Base-by-base conservation (phyloP, 495 filamentous ascomycete genomes). In the Parachaetomium inaequale region DNA sequence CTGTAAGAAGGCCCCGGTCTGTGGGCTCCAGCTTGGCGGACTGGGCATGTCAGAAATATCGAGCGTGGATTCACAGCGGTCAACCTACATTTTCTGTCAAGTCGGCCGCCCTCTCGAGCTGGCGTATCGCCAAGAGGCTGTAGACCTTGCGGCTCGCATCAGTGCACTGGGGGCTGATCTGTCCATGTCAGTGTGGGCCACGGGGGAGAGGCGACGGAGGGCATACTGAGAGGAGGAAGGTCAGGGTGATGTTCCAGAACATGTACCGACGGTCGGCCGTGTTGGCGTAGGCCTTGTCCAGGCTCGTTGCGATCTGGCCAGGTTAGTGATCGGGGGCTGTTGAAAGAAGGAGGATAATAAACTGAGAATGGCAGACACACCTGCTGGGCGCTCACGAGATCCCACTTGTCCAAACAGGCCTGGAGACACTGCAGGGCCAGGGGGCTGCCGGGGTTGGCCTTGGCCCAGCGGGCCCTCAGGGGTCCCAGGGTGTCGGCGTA, bases 381-480 rank as follows among this genome's bases (percentile, higher is more conserved):
- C 72, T 79, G 77, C 62, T 81, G 79, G 19, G 79, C 78, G 65
- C 75, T 78, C 52, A 75, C 74, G 58, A 79, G 76, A 53, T 81
- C 79, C 64, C 74, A 78, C 42, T 74, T 67, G 63, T 72, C 73
- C 43, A 81, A 63, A 59, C 79, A 81, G 7, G 72, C 57, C 55
- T 78, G 72, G 12, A 81, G 70, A 50, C 75, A 81, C 34, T 69
- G 67, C 3, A 69, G 51, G 6, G 73, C 68, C 19, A 68, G 54
- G 28, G 65, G 70, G 59, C 74, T 77, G 60, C 73, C 76, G 26
- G 78, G 75, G 36, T 73, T 63, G 25, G 74, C 74, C 66, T 81
- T 81, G 32, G 73, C 76, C 62, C 78, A 71, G 38, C 74, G 69
- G 23, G 63, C 66, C 15, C 78, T 72, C 45, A 81, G 67, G 25